phyloP scores from a whole-genome alignment of 768 basidiomycete genomes.

The Phaffia australis region DNA sequence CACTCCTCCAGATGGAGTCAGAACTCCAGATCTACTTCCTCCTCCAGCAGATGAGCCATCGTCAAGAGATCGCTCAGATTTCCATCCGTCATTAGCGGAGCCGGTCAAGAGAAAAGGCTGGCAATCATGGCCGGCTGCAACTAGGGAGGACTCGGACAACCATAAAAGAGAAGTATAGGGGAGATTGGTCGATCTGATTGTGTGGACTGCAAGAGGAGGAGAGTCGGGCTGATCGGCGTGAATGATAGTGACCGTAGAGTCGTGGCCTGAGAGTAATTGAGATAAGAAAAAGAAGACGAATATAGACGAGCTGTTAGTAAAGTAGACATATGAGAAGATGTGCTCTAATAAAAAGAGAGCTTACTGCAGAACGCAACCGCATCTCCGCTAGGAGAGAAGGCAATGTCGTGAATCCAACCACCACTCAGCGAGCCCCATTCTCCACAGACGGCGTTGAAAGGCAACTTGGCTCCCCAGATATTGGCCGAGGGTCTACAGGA shows the following conservation, averaged over 20 bases:
- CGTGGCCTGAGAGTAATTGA: slow-evolving; percentile 58
- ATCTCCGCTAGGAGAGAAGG: slow-evolving; percentile 95
- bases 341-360: slow-evolving; percentile 34
- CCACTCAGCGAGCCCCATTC: slow-evolving; percentile 81
- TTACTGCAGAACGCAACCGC: slow-evolving; percentile 81
- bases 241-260: slow-evolving; percentile 83
- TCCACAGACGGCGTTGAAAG: slow-evolving; percentile 94
- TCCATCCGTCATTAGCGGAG: slow-evolving; percentile 59
- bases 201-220: slow-evolving; percentile 47
- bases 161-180: slow-evolving; percentile 78
- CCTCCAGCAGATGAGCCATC: slow-evolving; percentile 49
- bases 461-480: slow-evolving; percentile 95
- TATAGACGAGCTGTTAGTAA: not conserved
- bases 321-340: not conserved
- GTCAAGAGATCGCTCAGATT: slow-evolving; percentile 67
- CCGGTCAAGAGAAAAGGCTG: slow-evolving; percentile 83
- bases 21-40: slow-evolving; percentile 45
- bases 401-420: slow-evolving; percentile 94
- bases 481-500: slow-evolving; percentile 62
- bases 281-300: not conserved
- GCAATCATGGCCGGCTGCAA: slow-evolving; percentile 96
- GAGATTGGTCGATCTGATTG: slow-evolving; percentile 62
- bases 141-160: slow-evolving; percentile 66
- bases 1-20: slow-evolving; percentile 36
- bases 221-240: slow-evolving; percentile 54